Conservation (phyloP, 2,329 filamentous ascomycete genomes). For the Epichloe hybrida region DNA sequence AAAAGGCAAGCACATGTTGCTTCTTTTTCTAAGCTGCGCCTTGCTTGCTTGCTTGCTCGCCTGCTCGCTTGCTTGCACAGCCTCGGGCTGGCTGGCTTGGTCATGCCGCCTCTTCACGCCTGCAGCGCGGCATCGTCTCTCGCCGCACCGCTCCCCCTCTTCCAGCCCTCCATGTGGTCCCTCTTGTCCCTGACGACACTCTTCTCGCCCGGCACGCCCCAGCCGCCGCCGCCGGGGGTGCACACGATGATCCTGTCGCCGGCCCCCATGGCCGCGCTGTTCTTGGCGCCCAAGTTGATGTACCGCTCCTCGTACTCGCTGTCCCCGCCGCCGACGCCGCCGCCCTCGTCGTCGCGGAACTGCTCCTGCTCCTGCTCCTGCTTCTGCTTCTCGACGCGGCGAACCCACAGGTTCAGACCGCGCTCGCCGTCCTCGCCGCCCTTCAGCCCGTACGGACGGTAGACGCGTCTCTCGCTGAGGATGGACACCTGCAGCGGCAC, state of each 20-base stretch:
- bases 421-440: constrained; percentile 69
- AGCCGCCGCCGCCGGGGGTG: constrained; percentile 70
- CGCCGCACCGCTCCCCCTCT: constrained; percentile 41
- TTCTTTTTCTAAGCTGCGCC: too few species aligned
- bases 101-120: constrained; percentile 20
- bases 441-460: constrained; percentile 52
- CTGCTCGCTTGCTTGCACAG: too few species aligned
- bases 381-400: constrained; percentile 45
- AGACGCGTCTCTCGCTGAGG: constrained; percentile 63
- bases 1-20: too few species aligned
- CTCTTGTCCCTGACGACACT: constrained; percentile 33
- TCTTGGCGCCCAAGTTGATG: constrained; percentile 68
- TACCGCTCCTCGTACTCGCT: constrained; percentile 42
- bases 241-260: constrained; percentile 67
- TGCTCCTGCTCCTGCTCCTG: constrained; percentile 15
- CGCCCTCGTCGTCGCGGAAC: constrained; percentile 20
- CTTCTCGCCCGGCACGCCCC: constrained; percentile 48
- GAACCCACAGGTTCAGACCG: constrained; percentile 79
- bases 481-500: constrained; percentile 67
- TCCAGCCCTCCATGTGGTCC: constrained; percentile 44
- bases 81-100: too few species aligned
- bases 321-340: constrained; percentile 13
- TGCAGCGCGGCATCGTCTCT: constrained; percentile 47
- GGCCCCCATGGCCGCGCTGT: constrained; percentile 60
- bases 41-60: too few species aligned